phyloP scores from a whole-genome alignment of 306 rosid genomes.

The Inga laurina region DNA sequence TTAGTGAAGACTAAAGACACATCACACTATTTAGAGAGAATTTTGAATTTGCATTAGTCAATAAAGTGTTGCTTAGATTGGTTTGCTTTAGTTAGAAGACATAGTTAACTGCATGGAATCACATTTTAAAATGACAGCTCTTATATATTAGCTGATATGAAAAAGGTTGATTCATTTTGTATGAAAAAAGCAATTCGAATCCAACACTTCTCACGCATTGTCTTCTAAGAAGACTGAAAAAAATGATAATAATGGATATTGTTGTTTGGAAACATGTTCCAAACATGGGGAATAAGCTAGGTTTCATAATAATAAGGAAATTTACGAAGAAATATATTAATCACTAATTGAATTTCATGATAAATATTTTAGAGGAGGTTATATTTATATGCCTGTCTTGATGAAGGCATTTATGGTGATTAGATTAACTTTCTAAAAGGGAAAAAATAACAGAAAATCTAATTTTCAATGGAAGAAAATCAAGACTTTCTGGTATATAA shows the following conservation, averaged over 20 bases:
- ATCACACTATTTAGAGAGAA: background rate
- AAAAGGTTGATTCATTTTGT: background rate
- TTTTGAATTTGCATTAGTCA: background rate
- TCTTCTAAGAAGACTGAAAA: background rate
- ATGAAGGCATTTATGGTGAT: conserved; percentile 20
- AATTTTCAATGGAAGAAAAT: conserved; percentile 34
- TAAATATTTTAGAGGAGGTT: too few relatives aligned
- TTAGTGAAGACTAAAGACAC: background rate
- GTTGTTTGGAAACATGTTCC: background rate
- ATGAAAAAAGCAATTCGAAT: background rate
- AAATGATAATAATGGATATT: background rate
- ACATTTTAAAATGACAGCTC: background rate
- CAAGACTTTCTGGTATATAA: conserved; percentile 22
- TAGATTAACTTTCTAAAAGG: conserved; percentile 39
- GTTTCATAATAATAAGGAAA: background rate
- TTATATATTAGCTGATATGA: background rate
- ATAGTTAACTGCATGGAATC: background rate
- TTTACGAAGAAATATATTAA: background rate
- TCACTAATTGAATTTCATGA: too few relatives aligned
- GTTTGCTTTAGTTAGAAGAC: conserved; percentile 4
- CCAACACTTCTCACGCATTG: background rate
- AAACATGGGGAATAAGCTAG: background rate
- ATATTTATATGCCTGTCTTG: too few relatives aligned
- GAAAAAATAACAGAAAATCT: conserved; percentile 27
- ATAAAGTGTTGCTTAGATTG: conserved; percentile 13